Evolutionary conservation across 2,329 filamentous ascomycete genomes (phyloP).

Genomic region (Xylaria sp.): DNA sequence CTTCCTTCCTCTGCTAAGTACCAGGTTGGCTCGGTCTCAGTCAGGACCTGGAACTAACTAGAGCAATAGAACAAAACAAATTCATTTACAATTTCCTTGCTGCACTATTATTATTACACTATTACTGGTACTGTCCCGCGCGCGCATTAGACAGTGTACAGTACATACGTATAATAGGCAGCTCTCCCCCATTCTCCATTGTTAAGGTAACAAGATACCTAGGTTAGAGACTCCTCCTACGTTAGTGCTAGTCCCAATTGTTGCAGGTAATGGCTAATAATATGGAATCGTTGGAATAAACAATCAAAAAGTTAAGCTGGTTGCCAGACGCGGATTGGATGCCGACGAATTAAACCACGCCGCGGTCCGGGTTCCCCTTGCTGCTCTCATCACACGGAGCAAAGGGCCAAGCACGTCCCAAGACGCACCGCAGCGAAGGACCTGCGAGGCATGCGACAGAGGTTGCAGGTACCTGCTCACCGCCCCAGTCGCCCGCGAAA

Average conservation of each 20-base stretch:
- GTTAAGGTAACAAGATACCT: constrained; percentile 2
- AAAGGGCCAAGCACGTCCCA: constrained; percentile 39
- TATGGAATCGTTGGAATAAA: constrained; percentile 38
- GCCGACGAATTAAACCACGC: constrained; percentile 34
- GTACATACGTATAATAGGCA: background rate
- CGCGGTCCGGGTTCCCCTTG: constrained; percentile 37
- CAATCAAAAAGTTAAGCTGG: constrained; percentile 36
- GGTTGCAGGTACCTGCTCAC: constrained; percentile 34
- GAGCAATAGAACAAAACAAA: constrained; percentile 41
- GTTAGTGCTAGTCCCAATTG: constrained; percentile 36
- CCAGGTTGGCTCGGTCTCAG: constrained; percentile 40
- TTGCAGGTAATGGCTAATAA: constrained; percentile 39
- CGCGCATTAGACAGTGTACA: constrained; percentile 34
- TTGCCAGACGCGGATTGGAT: constrained; percentile 44
- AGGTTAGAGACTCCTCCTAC: constrained; percentile 11
- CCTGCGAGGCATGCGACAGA: constrained; percentile 27
- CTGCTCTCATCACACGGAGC: constrained; percentile 40
- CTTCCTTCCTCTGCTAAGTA: background rate
- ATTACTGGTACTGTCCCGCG: constrained; percentile 31
- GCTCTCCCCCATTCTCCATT: background rate
- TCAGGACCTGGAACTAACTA: constrained; percentile 38
- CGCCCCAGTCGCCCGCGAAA: constrained; percentile 28
- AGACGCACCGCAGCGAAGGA: constrained; percentile 10
- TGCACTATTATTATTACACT: constrained; percentile 29
- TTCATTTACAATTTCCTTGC: constrained; percentile 31